A percentile compares a stretch with the other conserved stretches of the same genome.
Evolutionary conservation across 1,284 basidiomycete species (phyloP).

Genomic region (Leccinum ponderosum): DNA sequence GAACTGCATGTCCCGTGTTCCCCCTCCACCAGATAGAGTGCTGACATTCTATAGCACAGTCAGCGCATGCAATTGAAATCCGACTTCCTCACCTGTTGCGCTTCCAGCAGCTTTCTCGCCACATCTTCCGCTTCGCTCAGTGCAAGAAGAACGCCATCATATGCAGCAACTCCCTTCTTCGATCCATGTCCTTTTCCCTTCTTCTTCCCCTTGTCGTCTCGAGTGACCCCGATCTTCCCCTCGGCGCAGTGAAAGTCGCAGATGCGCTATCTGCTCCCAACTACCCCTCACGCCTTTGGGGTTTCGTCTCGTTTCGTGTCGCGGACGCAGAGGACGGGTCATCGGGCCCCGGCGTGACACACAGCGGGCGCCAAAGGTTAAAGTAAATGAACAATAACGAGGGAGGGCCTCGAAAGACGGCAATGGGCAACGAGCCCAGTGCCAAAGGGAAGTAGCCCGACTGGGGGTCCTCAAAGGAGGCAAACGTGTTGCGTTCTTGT

Average conservation of each 20-base stretch:
- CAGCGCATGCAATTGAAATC: background rate
- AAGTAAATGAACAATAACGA: no score
- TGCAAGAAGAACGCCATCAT: slow-evolving; percentile 80
- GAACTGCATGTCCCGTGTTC: slow-evolving; percentile 74
- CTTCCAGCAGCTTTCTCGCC: slow-evolving; percentile 75
- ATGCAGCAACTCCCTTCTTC: slow-evolving; percentile 76
- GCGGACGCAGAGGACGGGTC: no score
- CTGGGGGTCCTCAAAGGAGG: no score
- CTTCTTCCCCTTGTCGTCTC: slow-evolving; percentile 33
- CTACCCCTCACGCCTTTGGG: no score
- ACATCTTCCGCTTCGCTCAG: slow-evolving; percentile 88
- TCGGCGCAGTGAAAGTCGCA: slow-evolving; percentile 40
- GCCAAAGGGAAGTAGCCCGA: no score
- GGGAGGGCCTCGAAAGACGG: background rate
- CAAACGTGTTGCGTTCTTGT: background rate
- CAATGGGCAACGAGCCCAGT: background rate
- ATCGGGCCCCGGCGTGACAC: no score
- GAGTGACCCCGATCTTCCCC: slow-evolving; percentile 44
- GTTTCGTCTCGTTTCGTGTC: no score
- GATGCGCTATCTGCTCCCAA: no score
- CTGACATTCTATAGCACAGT: slow-evolving; percentile 18
- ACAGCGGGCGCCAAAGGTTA: no score
- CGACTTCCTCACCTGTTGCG: slow-evolving; percentile 62
- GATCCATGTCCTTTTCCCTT: slow-evolving; percentile 50
- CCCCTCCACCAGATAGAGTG: slow-evolving; percentile 34